Base-by-base conservation (phyloP, 768 basidiomycete genomes). In the Mycena epipterygia region DNA sequence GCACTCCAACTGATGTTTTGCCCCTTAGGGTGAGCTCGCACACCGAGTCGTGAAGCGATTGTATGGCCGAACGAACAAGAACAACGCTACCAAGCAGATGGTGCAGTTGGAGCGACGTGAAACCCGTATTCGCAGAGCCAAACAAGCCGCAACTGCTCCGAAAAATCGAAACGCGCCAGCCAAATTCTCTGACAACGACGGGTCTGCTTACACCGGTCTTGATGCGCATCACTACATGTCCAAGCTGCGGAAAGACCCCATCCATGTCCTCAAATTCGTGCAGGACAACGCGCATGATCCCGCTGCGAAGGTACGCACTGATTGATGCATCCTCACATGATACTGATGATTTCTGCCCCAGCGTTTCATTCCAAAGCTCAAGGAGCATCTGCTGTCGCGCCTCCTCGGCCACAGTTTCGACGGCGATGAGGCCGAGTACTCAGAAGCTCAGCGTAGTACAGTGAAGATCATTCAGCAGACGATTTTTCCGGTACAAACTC, bases 31-130 rank as follows among this genome's bases (percentile, higher is more conserved):
- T 0, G 84, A 87, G 61, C 76, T 80, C 0, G 80, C 83, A 48
- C 86, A 87, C 64, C 69, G 75, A 0, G 64, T 67, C 0, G 77
- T 82, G 30, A 86, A 87, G 73, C 56, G 67, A 0, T 79, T 81
- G 25, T 86, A 84, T 55, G 52, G 69, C 0, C 56, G 73, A 0
- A 82, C 79, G 1, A 84, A 81, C 76, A 84, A 84, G 69, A 78
- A 70, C 27, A 59, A 75, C 23, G 71, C 73, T 21, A 73, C 46
- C 0, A 33, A 37, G 1, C 78, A 80, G 35, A 82, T 84, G 29
- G 78, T 78, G 0, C 72, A 42, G 17, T 63, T 67, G n/a, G 59
- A 75, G 39, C 55, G 73, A 11, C 70, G 70, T 5, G 69, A 74
- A 29, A 65, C 51, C 17, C 53, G 63, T 12, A 49, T 66, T n/a